Evolutionary conservation across 192 early-diverging fungal genomes (phyloP).

Genomic region (Backusella luteola): DNA sequence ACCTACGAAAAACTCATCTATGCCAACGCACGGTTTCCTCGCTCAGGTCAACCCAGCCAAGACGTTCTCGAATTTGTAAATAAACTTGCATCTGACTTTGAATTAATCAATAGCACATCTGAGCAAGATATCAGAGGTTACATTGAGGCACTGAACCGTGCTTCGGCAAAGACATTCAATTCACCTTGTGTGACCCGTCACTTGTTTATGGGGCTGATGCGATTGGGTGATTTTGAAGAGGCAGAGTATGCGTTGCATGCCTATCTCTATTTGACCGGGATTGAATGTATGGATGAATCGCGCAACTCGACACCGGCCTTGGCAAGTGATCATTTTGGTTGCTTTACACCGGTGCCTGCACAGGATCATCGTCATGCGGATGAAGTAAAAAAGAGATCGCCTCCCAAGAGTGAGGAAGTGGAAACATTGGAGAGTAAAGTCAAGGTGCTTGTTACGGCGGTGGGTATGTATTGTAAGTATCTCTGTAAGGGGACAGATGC

Average conservation of each 20-base stretch:
- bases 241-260: slow-evolving; percentile 63
- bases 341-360: slow-evolving; percentile 8
- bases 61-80: slow-evolving; percentile 61
- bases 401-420: slow-evolving; percentile 11
- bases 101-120: slow-evolving; percentile 44
- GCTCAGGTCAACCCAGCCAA: slow-evolving; percentile 53
- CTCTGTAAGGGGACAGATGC: slow-evolving; percentile 19
- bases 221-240: slow-evolving; percentile 71
- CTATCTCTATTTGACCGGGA: slow-evolving; percentile 56
- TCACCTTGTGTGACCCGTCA: slow-evolving; percentile 66
- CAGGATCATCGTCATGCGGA: neutral
- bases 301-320: slow-evolving; percentile 6
- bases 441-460: slow-evolving; percentile 36
- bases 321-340: slow-evolving; percentile 6
- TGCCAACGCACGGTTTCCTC: slow-evolving; percentile 55
- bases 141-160: slow-evolving; percentile 59
- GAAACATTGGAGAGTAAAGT: slow-evolving; percentile 22
- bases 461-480: slow-evolving; percentile 42
- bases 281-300: slow-evolving; percentile 15
- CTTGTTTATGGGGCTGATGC: slow-evolving; percentile 52
- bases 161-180: slow-evolving; percentile 65
- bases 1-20: slow-evolving; percentile 61
- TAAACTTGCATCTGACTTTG: slow-evolving; percentile 57
- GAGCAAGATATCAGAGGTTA: slow-evolving; percentile 54
- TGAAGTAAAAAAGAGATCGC: neutral